phyloP scores from a whole-genome alignment of 257 asterid species.

The Scutellaria baicalensis region DNA sequence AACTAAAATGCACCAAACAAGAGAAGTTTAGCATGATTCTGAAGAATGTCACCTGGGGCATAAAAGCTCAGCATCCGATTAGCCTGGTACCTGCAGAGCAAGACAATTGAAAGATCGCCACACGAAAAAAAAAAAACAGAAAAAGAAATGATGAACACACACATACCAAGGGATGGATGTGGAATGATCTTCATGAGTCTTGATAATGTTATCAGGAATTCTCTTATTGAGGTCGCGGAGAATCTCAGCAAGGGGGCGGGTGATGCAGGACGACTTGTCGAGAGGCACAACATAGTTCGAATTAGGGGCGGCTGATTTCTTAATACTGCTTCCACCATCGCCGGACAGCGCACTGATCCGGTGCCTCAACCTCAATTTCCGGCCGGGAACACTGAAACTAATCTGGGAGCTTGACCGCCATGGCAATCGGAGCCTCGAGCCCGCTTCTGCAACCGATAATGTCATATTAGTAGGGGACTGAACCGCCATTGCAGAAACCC shows the following conservation, averaged over 20 bases:
- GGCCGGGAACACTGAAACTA: constrained; percentile 12
- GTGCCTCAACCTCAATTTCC: constrained; percentile 16
- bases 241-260: constrained; percentile 92
- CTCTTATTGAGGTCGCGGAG: constrained; percentile 90
- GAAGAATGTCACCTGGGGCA: constrained; percentile 73
- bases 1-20: background rate
- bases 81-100: constrained; percentile 75
- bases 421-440: constrained; percentile 14
- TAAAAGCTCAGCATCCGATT: constrained; percentile 96
- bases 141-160: background rate
- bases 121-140: background rate
- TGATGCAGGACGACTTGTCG: constrained; percentile 74
- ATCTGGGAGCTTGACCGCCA: constrained; percentile 7
- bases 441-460: constrained; percentile 22
- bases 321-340: constrained; percentile 28
- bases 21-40: background rate
- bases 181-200: constrained; percentile 44
- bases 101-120: constrained; percentile 18
- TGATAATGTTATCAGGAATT: constrained; percentile 82
- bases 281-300: constrained; percentile 88
- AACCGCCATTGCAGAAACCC: constrained; percentile 34
- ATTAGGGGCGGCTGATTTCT: constrained; percentile 59
- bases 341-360: constrained; percentile 32
- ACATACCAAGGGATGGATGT: constrained; percentile 76
- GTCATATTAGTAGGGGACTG: constrained; percentile 25